These are phyloP conservation scores for Marasmius oreades DNA, from an alignment of 1,284 basidiomycete genomes.

Conservation along the genomic window DNA sequence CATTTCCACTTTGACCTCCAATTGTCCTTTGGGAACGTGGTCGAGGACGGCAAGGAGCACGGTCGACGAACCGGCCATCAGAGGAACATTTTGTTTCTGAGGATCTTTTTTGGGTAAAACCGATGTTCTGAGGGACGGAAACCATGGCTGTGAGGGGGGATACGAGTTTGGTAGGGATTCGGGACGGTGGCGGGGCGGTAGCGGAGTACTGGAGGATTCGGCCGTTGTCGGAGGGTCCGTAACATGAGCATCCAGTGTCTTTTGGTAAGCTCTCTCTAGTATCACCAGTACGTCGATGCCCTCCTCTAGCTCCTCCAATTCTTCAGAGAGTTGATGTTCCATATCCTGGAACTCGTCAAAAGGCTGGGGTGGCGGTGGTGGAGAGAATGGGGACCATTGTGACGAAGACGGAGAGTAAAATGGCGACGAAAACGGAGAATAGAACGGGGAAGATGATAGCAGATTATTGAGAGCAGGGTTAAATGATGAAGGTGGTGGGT, in stretches of 20 bases:
- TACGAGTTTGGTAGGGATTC: slow-evolving; percentile 9
- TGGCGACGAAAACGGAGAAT: background rate
- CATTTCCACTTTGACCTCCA: slow-evolving; percentile 32
- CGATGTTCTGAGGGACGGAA: slow-evolving; percentile 10
- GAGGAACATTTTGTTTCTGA: slow-evolving; percentile 30
- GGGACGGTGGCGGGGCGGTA: slow-evolving; percentile 10
- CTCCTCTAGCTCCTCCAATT: slow-evolving; percentile 60
- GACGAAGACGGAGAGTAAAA: background rate
- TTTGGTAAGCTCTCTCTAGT: slow-evolving; percentile 63
- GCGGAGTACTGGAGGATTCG: slow-evolving; percentile 19
- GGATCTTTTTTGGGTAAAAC: slow-evolving; percentile 7
- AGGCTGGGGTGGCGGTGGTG: slow-evolving; percentile 13
- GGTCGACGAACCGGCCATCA: slow-evolving; percentile 64
- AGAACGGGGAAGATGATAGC: background rate
- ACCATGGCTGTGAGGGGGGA: slow-evolving; percentile 6
- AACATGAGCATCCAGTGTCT: slow-evolving; percentile 58
- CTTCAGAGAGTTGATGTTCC: slow-evolving; percentile 44
- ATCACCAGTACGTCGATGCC: slow-evolving; percentile 65
- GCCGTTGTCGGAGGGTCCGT: background rate
- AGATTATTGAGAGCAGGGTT: slow-evolving; percentile 5
- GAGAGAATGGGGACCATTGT: background rate
- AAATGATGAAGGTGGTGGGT: slow-evolving; percentile 22
- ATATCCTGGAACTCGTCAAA: slow-evolving; percentile 21
- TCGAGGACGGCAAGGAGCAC: slow-evolving; percentile 66
- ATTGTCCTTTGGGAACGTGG: slow-evolving; percentile 37